Evolutionary conservation across 176 grass and related monocot genomes (phyloP).

Genomic region (Eragrostis nindensis): DNA sequence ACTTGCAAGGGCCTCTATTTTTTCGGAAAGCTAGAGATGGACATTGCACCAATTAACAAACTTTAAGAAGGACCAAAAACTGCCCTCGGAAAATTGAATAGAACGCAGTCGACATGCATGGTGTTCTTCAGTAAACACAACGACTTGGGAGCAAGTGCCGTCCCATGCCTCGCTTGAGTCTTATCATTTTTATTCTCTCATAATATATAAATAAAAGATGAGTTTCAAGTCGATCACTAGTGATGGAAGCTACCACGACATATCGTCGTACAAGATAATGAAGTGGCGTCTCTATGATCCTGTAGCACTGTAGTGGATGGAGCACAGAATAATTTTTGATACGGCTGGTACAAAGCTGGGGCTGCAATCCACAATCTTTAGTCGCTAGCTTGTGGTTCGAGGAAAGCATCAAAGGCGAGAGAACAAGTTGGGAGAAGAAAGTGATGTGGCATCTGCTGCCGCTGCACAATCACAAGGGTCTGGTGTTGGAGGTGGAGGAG

Average conservation of each 20-base stretch:
- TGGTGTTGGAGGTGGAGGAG: neutral
- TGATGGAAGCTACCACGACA: neutral
- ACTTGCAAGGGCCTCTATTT: no score
- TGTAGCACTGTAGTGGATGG: neutral
- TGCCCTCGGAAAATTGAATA: no score
- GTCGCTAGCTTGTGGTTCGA: slow-evolving; percentile 29
- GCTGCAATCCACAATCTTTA: neutral
- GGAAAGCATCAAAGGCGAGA: neutral
- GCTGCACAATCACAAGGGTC: slow-evolving; percentile 8
- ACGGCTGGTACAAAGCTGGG: slow-evolving; percentile 21
- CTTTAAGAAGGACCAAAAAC: no score
- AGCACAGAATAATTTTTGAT: slow-evolving; percentile 19
- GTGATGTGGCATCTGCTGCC: neutral
- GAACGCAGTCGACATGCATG: no score
- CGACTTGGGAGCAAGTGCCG: no score
- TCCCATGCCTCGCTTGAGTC: no score
- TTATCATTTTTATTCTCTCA: no score
- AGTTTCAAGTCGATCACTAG: neutral
- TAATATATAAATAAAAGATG: neutral
- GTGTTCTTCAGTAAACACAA: no score
- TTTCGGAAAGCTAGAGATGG: no score
- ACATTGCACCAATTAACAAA: no score
- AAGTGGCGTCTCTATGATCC: neutral
- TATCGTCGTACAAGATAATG: neutral
- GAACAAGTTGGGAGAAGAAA: slow-evolving; percentile 32